A percentile compares a stretch with the other conserved stretches of the same genome.
These are phyloP conservation scores for Prunus mira DNA, from an alignment of 306 rosid genomes.

Conservation along the genomic window DNA sequence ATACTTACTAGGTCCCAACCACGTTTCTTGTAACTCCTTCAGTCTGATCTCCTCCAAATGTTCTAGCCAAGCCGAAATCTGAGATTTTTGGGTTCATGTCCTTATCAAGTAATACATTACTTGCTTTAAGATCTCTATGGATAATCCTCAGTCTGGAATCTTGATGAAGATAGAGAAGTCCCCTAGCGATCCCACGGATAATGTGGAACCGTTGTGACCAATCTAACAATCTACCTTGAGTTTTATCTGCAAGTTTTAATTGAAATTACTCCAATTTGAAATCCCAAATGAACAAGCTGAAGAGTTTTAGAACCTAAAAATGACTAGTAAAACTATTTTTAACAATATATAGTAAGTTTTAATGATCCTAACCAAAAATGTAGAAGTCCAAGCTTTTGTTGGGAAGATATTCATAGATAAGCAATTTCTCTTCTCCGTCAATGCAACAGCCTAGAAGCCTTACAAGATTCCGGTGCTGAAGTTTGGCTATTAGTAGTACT, in stretches of 20 bases:
- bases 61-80: constrained; percentile 46
- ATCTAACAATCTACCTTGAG: background rate
- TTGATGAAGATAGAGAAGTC: constrained; percentile 61
- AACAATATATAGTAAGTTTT: background rate
- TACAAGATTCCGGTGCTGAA: constrained; percentile 55
- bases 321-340: background rate
- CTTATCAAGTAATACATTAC: constrained; percentile 38
- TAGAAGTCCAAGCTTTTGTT: constrained; percentile 44
- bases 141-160: constrained; percentile 45
- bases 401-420: constrained; percentile 38
- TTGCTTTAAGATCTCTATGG: constrained; percentile 43
- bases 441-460: constrained; percentile 45
- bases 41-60: constrained; percentile 30
- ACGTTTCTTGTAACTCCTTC: constrained; percentile 38
- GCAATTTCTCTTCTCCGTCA: constrained; percentile 37
- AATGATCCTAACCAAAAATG: constrained; percentile 28
- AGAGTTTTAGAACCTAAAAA: background rate
- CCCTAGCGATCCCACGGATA: constrained; percentile 44
- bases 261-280: background rate
- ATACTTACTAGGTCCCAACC: constrained; percentile 42
- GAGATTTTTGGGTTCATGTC: constrained; percentile 43
- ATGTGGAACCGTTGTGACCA: constrained; percentile 21
- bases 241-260: constrained; percentile 12
- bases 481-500: constrained; percentile 38
- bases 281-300: background rate